phyloP scores from a whole-genome alignment of 169 alveolate species.

The Cryptosporidium sp. region DNA sequence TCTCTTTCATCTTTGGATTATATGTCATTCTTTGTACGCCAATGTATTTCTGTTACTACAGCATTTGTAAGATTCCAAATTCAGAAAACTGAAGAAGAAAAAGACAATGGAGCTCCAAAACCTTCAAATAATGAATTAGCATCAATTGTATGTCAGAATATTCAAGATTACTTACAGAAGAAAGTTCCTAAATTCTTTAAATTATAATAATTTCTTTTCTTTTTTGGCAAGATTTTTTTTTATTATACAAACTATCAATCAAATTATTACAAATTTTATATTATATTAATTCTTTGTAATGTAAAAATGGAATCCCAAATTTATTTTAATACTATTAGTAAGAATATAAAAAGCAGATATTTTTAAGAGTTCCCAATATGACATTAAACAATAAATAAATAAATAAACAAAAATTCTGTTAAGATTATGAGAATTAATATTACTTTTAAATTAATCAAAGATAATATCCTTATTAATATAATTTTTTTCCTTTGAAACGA shows the following conservation, averaged over 20 bases:
- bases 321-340: too few species aligned
- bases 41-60: slow-evolving; percentile 48
- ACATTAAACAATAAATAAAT: too few species aligned
- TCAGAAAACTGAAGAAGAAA: not conserved
- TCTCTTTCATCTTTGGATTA: slow-evolving; percentile 65
- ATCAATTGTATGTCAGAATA: slow-evolving; percentile 19
- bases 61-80: slow-evolving; percentile 32
- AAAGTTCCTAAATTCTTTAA: slow-evolving; percentile 66
- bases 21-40: slow-evolving; percentile 53
- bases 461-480: not conserved
- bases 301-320: too few species aligned
- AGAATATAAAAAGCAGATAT: too few species aligned
- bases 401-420: too few species aligned
- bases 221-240: not conserved
- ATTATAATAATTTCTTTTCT: not conserved
- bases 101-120: not conserved
- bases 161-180: slow-evolving; percentile 24
- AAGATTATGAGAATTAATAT: too few species aligned
- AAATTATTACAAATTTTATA: too few species aligned
- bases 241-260: too few species aligned
- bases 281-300: not conserved
- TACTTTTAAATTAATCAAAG: not conserved
- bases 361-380: too few species aligned
- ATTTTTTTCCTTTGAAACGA: not conserved
- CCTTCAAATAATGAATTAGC: slow-evolving; percentile 17